A percentile compares a stretch with the other conserved stretches of the same genome.
Evolutionary conservation across 495 filamentous ascomycete genomes (phyloP).

Genomic region (Cenococcum geophilum): DNA sequence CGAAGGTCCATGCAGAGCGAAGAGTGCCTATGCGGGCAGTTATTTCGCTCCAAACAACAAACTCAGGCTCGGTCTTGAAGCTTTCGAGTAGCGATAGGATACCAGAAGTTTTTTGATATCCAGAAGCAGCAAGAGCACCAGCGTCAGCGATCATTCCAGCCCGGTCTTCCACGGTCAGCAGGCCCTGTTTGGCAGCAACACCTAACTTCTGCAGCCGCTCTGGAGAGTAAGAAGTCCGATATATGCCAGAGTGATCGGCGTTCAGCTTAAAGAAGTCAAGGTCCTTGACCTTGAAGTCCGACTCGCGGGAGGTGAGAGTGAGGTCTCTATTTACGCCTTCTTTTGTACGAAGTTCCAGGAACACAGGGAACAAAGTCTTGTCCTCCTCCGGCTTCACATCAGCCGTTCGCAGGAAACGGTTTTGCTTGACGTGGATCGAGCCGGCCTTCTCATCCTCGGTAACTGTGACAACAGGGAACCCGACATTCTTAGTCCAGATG

Average conservation of each 20-base stretch:
- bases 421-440: slow-evolving; percentile 64
- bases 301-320: slow-evolving; percentile 66
- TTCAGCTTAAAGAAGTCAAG: slow-evolving; percentile 74
- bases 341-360: slow-evolving; percentile 62
- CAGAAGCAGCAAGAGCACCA: slow-evolving; percentile 80
- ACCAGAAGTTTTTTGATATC: slow-evolving; percentile 89
- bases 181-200: slow-evolving; percentile 74
- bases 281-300: slow-evolving; percentile 59
- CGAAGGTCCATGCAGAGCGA: slow-evolving; percentile 82
- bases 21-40: slow-evolving; percentile 66
- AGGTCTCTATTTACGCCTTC: slow-evolving; percentile 56
- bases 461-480: slow-evolving; percentile 66
- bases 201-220: slow-evolving; percentile 65
- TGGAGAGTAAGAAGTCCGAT: slow-evolving; percentile 64
- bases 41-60: slow-evolving; percentile 93
- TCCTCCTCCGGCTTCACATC: slow-evolving; percentile 80
- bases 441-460: slow-evolving; percentile 53
- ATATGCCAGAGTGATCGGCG: slow-evolving; percentile 67
- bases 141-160: slow-evolving; percentile 96
- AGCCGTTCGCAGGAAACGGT: slow-evolving; percentile 67
- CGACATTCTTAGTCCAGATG: slow-evolving; percentile 74
- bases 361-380: slow-evolving; percentile 67
- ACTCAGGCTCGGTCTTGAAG: slow-evolving; percentile 77
- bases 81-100: slow-evolving; percentile 77
- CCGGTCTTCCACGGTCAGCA: slow-evolving; percentile 88